Percentiles rank a stretch among this genome's conserved stretches.
Evolutionary conservation across 2,329 filamentous ascomycete genomes (phyloP).

Genomic region (Phaeosphaeria sp.): DNA sequence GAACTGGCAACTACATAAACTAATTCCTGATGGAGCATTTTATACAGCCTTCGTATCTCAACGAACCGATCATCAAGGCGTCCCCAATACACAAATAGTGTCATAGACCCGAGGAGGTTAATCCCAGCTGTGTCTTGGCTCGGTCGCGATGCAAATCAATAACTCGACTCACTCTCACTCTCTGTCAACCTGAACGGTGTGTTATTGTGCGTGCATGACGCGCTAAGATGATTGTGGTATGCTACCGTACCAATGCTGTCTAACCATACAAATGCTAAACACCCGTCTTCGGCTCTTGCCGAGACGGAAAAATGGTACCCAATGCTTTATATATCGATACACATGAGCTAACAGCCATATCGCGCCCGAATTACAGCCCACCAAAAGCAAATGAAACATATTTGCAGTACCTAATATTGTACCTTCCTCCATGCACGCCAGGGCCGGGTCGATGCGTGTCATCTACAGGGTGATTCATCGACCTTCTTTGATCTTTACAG

Average conservation of each 20-base stretch:
- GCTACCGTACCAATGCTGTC: not conserved
- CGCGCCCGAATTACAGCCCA: not conserved
- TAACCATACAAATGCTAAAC: not conserved
- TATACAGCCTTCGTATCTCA: too few relatives aligned
- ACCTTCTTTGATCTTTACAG: slow-evolving; percentile 42
- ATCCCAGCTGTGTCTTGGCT: too few relatives aligned
- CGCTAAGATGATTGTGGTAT: not conserved
- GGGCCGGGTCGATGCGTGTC: slow-evolving; percentile 3
- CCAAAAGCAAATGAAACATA: slow-evolving; percentile 2
- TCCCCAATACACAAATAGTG: too few relatives aligned
- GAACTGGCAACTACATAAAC: too few relatives aligned
- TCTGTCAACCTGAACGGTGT: too few relatives aligned
- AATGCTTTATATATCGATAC: slow-evolving; percentile 7
- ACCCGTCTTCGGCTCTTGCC: not conserved
- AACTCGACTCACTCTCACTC: too few relatives aligned
- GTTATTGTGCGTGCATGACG: not conserved
- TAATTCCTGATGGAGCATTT: too few relatives aligned
- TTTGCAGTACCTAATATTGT: slow-evolving; percentile 6
- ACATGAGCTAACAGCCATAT: slow-evolving; percentile 1
- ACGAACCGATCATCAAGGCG: too few relatives aligned
- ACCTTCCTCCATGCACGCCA: slow-evolving; percentile 5
- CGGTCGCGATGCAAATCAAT: too few relatives aligned
- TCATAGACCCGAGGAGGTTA: too few relatives aligned
- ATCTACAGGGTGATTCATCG: slow-evolving; percentile 23
- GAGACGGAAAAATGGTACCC: not conserved